Conservation (phyloP, 1,284 basidiomycete genomes). For the Lignosus rhinocerotis region DNA sequence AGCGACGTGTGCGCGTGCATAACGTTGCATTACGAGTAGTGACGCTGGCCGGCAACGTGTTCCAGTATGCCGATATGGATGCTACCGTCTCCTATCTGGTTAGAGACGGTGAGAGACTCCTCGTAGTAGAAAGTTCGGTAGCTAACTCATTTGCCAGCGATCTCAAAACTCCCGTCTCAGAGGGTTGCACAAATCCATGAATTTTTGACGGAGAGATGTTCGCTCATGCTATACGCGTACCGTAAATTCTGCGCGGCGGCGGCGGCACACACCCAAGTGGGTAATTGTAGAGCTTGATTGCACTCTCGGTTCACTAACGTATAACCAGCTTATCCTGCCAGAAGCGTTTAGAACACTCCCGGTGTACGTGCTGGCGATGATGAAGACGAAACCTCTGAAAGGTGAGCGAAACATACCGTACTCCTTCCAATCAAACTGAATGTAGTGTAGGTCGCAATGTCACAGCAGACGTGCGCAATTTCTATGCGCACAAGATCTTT, state of each 20-base stretch:
- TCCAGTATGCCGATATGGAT: slow-evolving; percentile 92
- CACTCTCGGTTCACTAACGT: background rate
- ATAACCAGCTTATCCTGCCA: slow-evolving; percentile 82
- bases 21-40: slow-evolving; percentile 87
- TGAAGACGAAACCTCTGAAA: slow-evolving; percentile 93
- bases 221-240: slow-evolving; percentile 85
- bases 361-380: slow-evolving; percentile 80
- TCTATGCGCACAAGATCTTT: slow-evolving; percentile 78
- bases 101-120: slow-evolving; percentile 67
- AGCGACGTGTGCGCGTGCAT: slow-evolving; percentile 83
- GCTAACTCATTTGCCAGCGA: slow-evolving; percentile 47
- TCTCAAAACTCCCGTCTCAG: slow-evolving; percentile 63
- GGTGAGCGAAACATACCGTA: slow-evolving; percentile 42
- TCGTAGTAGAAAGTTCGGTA: background rate
- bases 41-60: slow-evolving; percentile 87
- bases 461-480: slow-evolving; percentile 91
- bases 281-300: slow-evolving; percentile 14
- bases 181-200: slow-evolving; percentile 81
- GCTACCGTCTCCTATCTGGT: slow-evolving; percentile 74
- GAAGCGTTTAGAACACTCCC: slow-evolving; percentile 93
- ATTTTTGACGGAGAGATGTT: slow-evolving; percentile 83
- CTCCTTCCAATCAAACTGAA: slow-evolving; percentile 2
- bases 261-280: slow-evolving; percentile 79
- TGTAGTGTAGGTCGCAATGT: slow-evolving; percentile 71
- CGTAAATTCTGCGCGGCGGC: slow-evolving; percentile 88